These are phyloP conservation scores for Daldinia childiae DNA, from an alignment of 495 filamentous ascomycete genomes.

Conservation along the genomic window DNA sequence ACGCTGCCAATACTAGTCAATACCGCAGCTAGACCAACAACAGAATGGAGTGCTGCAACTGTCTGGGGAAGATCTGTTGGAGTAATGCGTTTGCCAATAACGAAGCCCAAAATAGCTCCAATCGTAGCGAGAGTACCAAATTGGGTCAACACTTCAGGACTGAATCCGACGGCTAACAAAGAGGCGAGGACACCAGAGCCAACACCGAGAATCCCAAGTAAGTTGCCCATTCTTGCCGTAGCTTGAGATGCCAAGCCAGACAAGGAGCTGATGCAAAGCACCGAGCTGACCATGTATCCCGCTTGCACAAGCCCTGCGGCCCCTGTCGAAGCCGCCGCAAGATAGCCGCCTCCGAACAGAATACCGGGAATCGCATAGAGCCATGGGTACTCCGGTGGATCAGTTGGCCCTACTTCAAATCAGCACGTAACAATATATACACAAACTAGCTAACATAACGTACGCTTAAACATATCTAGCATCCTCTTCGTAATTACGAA, in stretches of 20 bases:
- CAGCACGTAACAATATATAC: constrained; percentile 16
- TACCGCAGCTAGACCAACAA: constrained; percentile 83
- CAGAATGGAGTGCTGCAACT: constrained; percentile 81
- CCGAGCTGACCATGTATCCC: constrained; percentile 79
- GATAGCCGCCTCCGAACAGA: constrained; percentile 78
- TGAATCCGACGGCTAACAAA: constrained; percentile 78
- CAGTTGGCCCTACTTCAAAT: constrained; percentile 65
- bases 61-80: constrained; percentile 84
- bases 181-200: constrained; percentile 80
- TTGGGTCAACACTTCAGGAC: constrained; percentile 74
- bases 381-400: constrained; percentile 86
- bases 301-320: constrained; percentile 83
- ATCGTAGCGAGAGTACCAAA: constrained; percentile 75
- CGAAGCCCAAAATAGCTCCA: constrained; percentile 67
- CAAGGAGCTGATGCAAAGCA: constrained; percentile 79
- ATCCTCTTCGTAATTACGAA: constrained; percentile 89
- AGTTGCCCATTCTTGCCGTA: constrained; percentile 81
- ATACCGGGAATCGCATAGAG: constrained; percentile 78
- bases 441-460: constrained; percentile 12
- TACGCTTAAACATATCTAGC: constrained; percentile 89
- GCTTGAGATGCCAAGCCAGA: constrained; percentile 77
- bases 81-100: constrained; percentile 84
- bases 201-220: constrained; percentile 83
- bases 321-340: constrained; percentile 77
- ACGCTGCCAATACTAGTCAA: constrained; percentile 84